phyloP scores from a whole-genome alignment of 768 basidiomycete genomes.

The Hemileccinum rubropunctum region DNA sequence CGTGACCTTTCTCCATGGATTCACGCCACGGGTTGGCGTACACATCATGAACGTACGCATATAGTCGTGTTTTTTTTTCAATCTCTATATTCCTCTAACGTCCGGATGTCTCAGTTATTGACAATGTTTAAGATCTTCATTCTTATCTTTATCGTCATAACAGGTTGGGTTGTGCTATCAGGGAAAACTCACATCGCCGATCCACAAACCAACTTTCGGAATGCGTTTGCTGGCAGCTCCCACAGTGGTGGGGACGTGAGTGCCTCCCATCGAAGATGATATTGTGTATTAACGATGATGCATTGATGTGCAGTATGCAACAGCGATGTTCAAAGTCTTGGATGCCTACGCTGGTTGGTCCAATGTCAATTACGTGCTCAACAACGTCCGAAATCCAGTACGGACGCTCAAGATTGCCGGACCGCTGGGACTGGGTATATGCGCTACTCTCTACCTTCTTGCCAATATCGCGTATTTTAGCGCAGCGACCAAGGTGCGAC shows the following conservation, averaged over 20 bases:
- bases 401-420: slow-evolving; percentile 62
- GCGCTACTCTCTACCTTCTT: slow-evolving; percentile 50
- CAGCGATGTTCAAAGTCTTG: slow-evolving; percentile 43
- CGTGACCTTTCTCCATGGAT: slow-evolving; percentile 48
- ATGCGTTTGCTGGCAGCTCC: slow-evolving; percentile 56
- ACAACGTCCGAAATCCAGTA: slow-evolving; percentile 57
- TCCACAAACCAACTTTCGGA: slow-evolving; percentile 54
- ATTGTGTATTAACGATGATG: no score
- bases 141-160: slow-evolving; percentile 52
- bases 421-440: slow-evolving; percentile 55
- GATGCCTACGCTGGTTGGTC: slow-evolving; percentile 51
- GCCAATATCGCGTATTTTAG: slow-evolving; percentile 61
- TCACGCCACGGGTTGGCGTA: slow-evolving; percentile 47
- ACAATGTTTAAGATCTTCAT: slow-evolving; percentile 55
- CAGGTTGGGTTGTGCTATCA: slow-evolving; percentile 60
- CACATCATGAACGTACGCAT: slow-evolving; percentile 48
- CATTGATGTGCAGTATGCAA: neutral
- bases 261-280: neutral
- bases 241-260: slow-evolving; percentile 48
- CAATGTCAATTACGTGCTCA: slow-evolving; percentile 56
- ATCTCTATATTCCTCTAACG: slow-evolving; percentile 9
- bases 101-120: slow-evolving; percentile 29
- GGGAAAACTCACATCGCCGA: slow-evolving; percentile 55
- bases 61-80: neutral
- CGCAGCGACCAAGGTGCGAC: slow-evolving; percentile 23